Evolutionary conservation across 2,329 filamentous ascomycete genomes (phyloP).

Genomic region (Pseudocercospora cruenta): DNA sequence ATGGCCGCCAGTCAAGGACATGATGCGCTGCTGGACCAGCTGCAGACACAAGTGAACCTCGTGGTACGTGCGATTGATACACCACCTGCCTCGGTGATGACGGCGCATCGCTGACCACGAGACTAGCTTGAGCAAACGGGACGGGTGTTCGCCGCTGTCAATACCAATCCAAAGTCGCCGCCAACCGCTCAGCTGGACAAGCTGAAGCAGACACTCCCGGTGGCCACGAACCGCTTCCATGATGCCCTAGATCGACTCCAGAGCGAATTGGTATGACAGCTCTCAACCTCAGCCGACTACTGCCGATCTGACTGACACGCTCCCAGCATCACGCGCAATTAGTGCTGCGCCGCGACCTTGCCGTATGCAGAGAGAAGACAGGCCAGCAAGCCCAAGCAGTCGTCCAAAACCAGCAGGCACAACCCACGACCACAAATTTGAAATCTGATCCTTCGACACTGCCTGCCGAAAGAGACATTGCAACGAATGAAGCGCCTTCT

Average conservation of each 20-base stretch:
- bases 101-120: constrained; percentile 10
- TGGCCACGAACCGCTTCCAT: constrained; percentile 50
- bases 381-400: constrained; percentile 8
- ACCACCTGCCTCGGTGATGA: neutral
- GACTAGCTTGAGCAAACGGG: constrained; percentile 49
- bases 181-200: constrained; percentile 39
- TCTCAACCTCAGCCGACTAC: neutral
- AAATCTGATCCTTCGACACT: neutral
- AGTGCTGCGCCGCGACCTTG: constrained; percentile 42
- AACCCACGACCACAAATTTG: constrained; percentile 14
- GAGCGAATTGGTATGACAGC: constrained; percentile 44
- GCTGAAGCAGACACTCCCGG: constrained; percentile 44
- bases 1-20: constrained; percentile 20
- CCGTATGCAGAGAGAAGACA: constrained; percentile 32
- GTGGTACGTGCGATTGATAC: constrained; percentile 42
- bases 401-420: neutral
- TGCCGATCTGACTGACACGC: constrained; percentile 2
- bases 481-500: constrained; percentile 9
- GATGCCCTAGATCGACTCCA: constrained; percentile 57
- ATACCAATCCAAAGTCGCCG: constrained; percentile 30
- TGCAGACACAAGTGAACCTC: constrained; percentile 53
- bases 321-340: constrained; percentile 36
- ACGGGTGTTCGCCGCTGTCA: constrained; percentile 49
- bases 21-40: constrained; percentile 44
- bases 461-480: constrained; percentile 9